Conservation (phyloP, 2,329 filamentous ascomycete species). For the Cercospora sp. region DNA sequence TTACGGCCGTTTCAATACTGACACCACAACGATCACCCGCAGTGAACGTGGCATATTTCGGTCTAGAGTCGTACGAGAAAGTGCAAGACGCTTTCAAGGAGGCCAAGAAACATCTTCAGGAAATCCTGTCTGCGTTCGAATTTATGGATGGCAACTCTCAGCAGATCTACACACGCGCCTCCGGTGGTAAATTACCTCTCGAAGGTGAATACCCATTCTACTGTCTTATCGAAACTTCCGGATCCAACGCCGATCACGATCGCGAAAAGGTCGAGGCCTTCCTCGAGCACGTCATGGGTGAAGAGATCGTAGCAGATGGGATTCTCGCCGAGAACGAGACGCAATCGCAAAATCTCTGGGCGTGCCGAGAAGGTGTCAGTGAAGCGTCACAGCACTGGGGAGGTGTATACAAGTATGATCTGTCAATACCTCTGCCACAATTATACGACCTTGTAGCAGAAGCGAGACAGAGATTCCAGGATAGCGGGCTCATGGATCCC, state of each 20-base stretch:
- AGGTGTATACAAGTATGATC: slow-evolving; percentile 97
- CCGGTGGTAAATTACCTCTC: slow-evolving; percentile 74
- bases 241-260: slow-evolving; percentile 92
- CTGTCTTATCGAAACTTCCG: slow-evolving; percentile 93
- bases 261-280: slow-evolving; percentile 85
- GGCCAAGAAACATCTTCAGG: slow-evolving; percentile 84
- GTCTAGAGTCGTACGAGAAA: slow-evolving; percentile 85
- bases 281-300: slow-evolving; percentile 86
- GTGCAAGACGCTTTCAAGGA: slow-evolving; percentile 82
- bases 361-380: slow-evolving; percentile 88
- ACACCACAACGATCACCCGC: slow-evolving; percentile 86
- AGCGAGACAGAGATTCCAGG: slow-evolving; percentile 68
- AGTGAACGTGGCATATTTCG: slow-evolving; percentile 93
- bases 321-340: slow-evolving; percentile 92
- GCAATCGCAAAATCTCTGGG: slow-evolving; percentile 81
- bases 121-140: slow-evolving; percentile 97
- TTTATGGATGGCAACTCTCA: slow-evolving; percentile 90
- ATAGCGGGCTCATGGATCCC: slow-evolving; percentile 71
- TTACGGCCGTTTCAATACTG: slow-evolving; percentile 85
- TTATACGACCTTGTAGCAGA: slow-evolving; percentile 91
- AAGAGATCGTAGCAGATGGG: slow-evolving; percentile 83
- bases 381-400: slow-evolving; percentile 88
- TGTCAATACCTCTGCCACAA: slow-evolving; percentile 86
- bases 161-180: slow-evolving; percentile 70
- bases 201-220: slow-evolving; percentile 89